A percentile compares a stretch with the other conserved stretches of the same genome.
phyloP scores from a whole-genome alignment of 176 grass and related monocot genomes.

The Musa troglodytarum region DNA sequence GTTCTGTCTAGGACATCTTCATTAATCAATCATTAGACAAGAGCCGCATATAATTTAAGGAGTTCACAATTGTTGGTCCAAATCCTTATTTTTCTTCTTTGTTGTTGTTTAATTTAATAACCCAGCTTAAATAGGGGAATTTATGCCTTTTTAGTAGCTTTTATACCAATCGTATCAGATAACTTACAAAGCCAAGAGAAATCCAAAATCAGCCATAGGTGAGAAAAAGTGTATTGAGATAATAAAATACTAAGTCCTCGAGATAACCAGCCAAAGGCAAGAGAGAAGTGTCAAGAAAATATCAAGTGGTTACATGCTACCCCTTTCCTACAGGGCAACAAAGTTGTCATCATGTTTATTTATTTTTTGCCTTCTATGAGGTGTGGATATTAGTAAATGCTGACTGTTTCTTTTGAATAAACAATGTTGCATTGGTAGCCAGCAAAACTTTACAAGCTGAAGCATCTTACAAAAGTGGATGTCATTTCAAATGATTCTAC shows the following conservation, averaged over 20 bases:
- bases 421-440: slow-evolving; percentile 39
- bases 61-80: neutral
- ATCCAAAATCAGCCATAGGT: neutral
- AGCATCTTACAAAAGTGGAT: slow-evolving; percentile 94
- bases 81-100: neutral
- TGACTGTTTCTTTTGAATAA: slow-evolving; percentile 16
- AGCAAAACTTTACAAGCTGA: slow-evolving; percentile 92
- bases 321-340: neutral
- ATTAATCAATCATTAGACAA: neutral
- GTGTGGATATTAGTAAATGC: neutral
- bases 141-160: neutral
- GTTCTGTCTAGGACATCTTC: neutral
- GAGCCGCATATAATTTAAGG: neutral
- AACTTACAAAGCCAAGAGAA: neutral
- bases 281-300: neutral
- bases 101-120: neutral
- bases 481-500: slow-evolving; percentile 92
- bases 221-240: neutral
- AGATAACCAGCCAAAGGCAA: neutral
- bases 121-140: neutral
- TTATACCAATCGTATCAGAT: neutral
- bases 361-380: neutral
- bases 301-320: neutral
- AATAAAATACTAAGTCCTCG: neutral
- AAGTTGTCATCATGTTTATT: neutral